Percentiles rank a stretch among this genome's conserved stretches.
These are phyloP conservation scores for Hypocrella siamensis DNA, from an alignment of 2,329 filamentous ascomycete genomes.

Conservation along the genomic window DNA sequence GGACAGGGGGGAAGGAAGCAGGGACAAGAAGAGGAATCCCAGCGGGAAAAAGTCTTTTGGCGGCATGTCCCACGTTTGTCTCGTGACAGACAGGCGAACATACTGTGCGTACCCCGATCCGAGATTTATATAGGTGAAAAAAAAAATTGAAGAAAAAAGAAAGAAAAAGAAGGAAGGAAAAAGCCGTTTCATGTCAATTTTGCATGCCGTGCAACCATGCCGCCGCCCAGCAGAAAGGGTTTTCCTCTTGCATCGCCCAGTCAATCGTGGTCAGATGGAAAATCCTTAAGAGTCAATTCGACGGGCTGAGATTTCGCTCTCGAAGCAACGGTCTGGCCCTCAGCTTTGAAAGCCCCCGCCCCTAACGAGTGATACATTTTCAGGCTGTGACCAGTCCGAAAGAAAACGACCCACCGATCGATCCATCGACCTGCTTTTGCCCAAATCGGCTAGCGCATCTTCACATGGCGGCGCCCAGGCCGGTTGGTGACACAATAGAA, in stretches of 20 bases:
- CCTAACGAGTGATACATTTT: too few relatives aligned
- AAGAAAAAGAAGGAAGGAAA: background rate
- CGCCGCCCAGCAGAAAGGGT: background rate
- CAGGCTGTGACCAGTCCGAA: too few relatives aligned
- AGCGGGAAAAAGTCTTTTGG: too few relatives aligned
- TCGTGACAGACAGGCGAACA: too few relatives aligned
- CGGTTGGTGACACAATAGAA: constrained; percentile 29
- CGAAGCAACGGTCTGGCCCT: too few relatives aligned
- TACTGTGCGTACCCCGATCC: too few relatives aligned
- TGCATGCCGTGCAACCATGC: background rate
- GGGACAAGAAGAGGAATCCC: background rate
- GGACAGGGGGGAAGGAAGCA: background rate
- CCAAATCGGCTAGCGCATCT: constrained; percentile 6
- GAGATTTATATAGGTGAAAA: background rate
- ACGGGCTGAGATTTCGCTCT: too few relatives aligned
- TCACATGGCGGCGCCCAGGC: constrained; percentile 17
- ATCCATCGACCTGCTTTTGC: constrained; percentile 1
- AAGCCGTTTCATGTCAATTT: background rate
- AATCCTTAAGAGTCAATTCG: too few relatives aligned
- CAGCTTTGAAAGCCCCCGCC: too few relatives aligned
- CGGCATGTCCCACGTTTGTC: too few relatives aligned
- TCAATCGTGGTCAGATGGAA: too few relatives aligned
- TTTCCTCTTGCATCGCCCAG: background rate
- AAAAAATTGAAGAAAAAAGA: background rate
- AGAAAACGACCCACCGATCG: too few relatives aligned